Percentiles rank a stretch among this genome's conserved stretches.
These are phyloP conservation scores for Gentiana straminea DNA, from an alignment of 257 asterid species.

Conservation along the genomic window DNA sequence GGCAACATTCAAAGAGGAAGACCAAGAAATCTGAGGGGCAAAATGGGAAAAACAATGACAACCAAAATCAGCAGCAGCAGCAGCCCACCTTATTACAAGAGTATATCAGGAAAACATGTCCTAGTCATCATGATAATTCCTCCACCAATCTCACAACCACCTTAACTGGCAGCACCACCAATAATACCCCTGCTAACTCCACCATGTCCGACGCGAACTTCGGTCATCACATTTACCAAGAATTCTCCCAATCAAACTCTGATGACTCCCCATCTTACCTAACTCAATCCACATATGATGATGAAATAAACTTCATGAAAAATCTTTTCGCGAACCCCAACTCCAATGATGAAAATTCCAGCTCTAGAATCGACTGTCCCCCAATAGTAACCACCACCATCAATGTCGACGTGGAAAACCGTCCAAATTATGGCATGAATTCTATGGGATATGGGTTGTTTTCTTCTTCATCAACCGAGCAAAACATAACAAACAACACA, in stretches of 20 bases:
- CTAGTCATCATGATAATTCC: slow-evolving; percentile 4
- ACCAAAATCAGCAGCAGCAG: no score
- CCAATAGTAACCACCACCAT: not conserved
- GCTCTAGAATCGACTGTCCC: not conserved
- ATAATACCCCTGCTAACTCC: slow-evolving; percentile 8
- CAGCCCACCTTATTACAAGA: slow-evolving; percentile 39
- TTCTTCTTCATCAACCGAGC: not conserved
- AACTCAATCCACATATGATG: slow-evolving; percentile 24
- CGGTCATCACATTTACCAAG: not conserved
- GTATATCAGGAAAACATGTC: slow-evolving; percentile 31
- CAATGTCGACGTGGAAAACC: not conserved
- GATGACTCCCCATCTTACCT: slow-evolving; percentile 23
- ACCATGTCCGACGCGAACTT: not conserved
- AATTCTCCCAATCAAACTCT: slow-evolving; percentile 1
- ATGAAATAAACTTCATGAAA: slow-evolving; percentile 45
- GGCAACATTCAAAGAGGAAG: slow-evolving; percentile 35
- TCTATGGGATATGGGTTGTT: not conserved
- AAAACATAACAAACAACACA: not conserved
- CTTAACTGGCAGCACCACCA: not conserved
- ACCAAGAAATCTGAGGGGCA: slow-evolving; percentile 17
- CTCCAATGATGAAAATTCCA: not conserved
- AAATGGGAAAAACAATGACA: not conserved
- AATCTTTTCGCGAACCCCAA: slow-evolving; percentile 21
- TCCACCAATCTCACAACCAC: not conserved
- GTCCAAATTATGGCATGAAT: not conserved